Conservation (phyloP, 2,329 filamentous ascomycete genomes). For the Hypoxylon rubiginosum region DNA sequence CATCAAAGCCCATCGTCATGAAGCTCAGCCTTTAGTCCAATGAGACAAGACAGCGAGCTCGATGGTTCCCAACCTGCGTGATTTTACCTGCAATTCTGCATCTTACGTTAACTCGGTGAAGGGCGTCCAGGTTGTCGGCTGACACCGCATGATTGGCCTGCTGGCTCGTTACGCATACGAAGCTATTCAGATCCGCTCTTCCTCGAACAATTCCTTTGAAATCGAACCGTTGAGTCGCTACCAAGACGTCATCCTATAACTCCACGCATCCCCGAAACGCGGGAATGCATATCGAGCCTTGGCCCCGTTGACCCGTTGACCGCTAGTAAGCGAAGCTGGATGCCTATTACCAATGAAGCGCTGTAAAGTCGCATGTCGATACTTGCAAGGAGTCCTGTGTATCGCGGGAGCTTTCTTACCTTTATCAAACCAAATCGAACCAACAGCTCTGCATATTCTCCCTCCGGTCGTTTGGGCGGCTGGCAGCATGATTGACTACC, state of each 20-base stretch:
- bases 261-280: neutral
- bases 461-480: neutral
- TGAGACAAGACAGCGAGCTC: neutral
- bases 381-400: too few species aligned
- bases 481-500: too few species aligned
- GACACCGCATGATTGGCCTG: slow-evolving; percentile 26
- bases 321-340: neutral
- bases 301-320: neutral
- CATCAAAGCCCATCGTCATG: slow-evolving; percentile 9
- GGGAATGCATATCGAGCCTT: neutral
- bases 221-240: neutral
- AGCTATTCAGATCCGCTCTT: slow-evolving; percentile 32
- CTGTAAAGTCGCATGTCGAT: neutral
- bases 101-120: slow-evolving; percentile 25
- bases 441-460: neutral
- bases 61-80: slow-evolving; percentile 2
- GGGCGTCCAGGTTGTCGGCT: slow-evolving; percentile 6
- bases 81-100: slow-evolving; percentile 6
- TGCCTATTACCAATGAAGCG: neutral
- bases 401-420: neutral
- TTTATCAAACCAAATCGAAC: neutral
- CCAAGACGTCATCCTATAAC: slow-evolving; percentile 15
- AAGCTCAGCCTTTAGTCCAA: slow-evolving; percentile 13
- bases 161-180: slow-evolving; percentile 8
- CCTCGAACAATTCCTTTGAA: neutral